These are phyloP conservation scores for Plasmodium falciparum DNA, from an alignment of 169 alveolate genomes.

Conservation along the genomic window DNA sequence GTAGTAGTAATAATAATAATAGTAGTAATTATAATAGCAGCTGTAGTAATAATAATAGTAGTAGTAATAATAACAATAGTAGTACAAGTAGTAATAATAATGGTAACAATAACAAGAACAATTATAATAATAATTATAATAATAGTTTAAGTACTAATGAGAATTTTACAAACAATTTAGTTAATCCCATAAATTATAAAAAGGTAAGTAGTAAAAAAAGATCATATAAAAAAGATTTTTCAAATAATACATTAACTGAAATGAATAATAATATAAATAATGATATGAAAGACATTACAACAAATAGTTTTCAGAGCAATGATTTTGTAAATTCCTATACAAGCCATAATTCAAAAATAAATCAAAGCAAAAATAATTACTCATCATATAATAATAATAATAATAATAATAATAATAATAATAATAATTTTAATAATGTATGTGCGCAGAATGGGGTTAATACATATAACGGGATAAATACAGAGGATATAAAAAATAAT, in stretches of 20 bases:
- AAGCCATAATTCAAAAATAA: conserved; percentile 7
- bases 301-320: neutral
- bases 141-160: neutral
- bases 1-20: neutral
- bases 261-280: neutral
- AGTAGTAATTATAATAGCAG: neutral
- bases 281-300: conserved; percentile 13
- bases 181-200: conserved; percentile 6
- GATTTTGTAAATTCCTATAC: conserved; percentile 3
- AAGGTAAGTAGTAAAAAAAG: neutral
- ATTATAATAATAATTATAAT: neutral
- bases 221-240: conserved; percentile 6
- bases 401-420: no score
- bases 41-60: no score
- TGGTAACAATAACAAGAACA: neutral
- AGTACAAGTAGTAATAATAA: neutral
- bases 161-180: neutral
- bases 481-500: conserved; percentile 19
- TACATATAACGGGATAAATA: neutral
- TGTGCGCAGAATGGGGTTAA: neutral
- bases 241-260: conserved; percentile 8
- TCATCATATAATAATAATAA: neutral
- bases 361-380: conserved; percentile 25
- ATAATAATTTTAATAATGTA: conserved; percentile 19
- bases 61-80: neutral